Conservation (phyloP, 108 stramenopile genomes). For the Skeletonema grethae region DNA sequence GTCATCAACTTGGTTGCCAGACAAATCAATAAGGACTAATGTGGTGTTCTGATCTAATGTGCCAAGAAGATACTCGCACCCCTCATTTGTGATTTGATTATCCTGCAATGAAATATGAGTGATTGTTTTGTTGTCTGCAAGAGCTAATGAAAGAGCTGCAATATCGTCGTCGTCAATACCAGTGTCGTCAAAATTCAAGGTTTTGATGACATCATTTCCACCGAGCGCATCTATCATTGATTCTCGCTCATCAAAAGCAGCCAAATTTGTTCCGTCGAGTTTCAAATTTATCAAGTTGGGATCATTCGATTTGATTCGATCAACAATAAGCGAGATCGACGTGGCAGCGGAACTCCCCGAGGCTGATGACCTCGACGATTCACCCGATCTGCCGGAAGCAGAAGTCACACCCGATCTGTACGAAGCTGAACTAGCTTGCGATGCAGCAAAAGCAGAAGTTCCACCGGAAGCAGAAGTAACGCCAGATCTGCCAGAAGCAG, state of each 20-base stretch:
- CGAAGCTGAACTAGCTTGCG: background rate
- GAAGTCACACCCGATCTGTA: background rate
- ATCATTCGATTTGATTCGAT: conserved; percentile 20
- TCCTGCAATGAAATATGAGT: conserved; percentile 27
- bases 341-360: background rate
- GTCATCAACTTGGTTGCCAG: conserved; percentile 36
- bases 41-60: conserved; percentile 37
- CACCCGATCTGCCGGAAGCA: background rate
- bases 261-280: conserved; percentile 20
- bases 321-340: conserved; percentile 8
- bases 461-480: background rate
- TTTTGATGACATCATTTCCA: conserved; percentile 11
- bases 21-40: conserved; percentile 26
- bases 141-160: conserved; percentile 26
- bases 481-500: background rate
- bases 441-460: background rate
- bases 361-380: background rate
- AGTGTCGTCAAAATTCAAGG: conserved; percentile 22
- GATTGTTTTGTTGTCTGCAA: conserved; percentile 31
- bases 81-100: conserved; percentile 46
- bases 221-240: conserved; percentile 34
- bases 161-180: conserved; percentile 31
- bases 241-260: conserved; percentile 21
- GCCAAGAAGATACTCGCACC: conserved; percentile 34
- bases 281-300: conserved; percentile 22